Conservation (phyloP, 139 green algal species). For the Chlamydomonas eustigma region DNA sequence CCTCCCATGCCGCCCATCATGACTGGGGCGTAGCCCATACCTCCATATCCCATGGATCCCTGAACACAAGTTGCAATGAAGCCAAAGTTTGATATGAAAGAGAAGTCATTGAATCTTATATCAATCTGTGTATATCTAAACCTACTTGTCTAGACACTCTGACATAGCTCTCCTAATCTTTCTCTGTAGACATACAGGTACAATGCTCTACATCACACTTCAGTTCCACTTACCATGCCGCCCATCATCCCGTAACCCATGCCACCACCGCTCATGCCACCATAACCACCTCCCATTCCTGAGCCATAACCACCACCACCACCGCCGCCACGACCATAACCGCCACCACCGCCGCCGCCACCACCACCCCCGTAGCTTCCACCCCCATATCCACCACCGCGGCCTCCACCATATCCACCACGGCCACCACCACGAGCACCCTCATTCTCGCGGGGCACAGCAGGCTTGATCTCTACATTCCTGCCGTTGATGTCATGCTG, state of each 20-base stretch:
- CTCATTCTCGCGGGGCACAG: constrained; percentile 55
- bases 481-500: constrained; percentile 56
- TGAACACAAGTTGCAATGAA: not conserved
- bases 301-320: constrained; percentile 7
- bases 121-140: too few species aligned
- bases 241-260: constrained; percentile 2
- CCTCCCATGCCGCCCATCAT: not conserved
- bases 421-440: not conserved
- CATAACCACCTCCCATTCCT: constrained; percentile 9
- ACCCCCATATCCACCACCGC: not conserved
- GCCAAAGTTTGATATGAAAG: not conserved
- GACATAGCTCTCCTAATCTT: too few species aligned
- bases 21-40: not conserved
- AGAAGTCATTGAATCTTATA: not conserved
- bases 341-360: not conserved
- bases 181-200: too few species aligned
- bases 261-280: not conserved
- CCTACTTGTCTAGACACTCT: too few species aligned
- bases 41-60: not conserved
- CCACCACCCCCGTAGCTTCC: constrained; percentile 10
- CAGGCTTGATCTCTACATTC: constrained; percentile 73
- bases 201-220: too few species aligned
- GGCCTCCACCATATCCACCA: not conserved
- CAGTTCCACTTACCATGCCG: constrained; percentile 1
- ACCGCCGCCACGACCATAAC: constrained; percentile 6